Evolutionary conservation across 495 filamentous ascomycete genomes (phyloP).

Genomic region (Daldinia grandis): DNA sequence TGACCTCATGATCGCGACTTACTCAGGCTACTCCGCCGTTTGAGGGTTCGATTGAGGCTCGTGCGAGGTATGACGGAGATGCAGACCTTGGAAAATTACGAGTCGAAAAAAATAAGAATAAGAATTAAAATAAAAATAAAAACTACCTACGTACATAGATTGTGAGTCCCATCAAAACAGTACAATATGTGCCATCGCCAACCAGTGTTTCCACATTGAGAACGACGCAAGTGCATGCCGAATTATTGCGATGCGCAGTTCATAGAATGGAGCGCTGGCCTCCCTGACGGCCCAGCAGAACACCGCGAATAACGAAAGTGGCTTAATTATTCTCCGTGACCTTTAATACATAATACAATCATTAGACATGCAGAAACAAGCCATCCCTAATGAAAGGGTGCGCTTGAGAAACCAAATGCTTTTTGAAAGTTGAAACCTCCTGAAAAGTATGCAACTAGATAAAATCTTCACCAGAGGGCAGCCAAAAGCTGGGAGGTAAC

Average conservation of each 20-base stretch:
- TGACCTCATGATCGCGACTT: slow-evolving; percentile 31
- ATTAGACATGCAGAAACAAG: slow-evolving; percentile 12
- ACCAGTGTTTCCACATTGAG: slow-evolving; percentile 24
- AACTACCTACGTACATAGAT: not conserved
- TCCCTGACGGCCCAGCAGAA: slow-evolving; percentile 13
- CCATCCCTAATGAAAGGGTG: slow-evolving; percentile 24
- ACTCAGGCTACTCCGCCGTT: slow-evolving; percentile 8
- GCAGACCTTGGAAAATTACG: slow-evolving; percentile 19
- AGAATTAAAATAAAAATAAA: slow-evolving; percentile 10
- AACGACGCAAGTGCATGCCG: slow-evolving; percentile 26
- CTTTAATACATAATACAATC: slow-evolving; percentile 20
- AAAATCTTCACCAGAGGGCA: not conserved
- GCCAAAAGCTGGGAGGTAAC: not conserved
- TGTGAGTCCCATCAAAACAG: not conserved
- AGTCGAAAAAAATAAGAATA: not conserved
- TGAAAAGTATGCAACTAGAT: slow-evolving; percentile 20
- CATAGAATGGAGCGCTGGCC: slow-evolving; percentile 10
- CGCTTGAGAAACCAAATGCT: slow-evolving; percentile 7
- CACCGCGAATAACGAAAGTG: slow-evolving; percentile 22
- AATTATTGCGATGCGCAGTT: slow-evolving; percentile 40
- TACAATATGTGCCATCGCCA: not conserved
- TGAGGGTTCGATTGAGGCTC: slow-evolving; percentile 36
- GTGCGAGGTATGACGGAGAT: slow-evolving; percentile 41
- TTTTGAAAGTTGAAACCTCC: slow-evolving; percentile 14
- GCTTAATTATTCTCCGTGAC: slow-evolving; percentile 37